Base-by-base conservation (phyloP, 257 asterid species). In the Solanum stenotomum region DNA sequence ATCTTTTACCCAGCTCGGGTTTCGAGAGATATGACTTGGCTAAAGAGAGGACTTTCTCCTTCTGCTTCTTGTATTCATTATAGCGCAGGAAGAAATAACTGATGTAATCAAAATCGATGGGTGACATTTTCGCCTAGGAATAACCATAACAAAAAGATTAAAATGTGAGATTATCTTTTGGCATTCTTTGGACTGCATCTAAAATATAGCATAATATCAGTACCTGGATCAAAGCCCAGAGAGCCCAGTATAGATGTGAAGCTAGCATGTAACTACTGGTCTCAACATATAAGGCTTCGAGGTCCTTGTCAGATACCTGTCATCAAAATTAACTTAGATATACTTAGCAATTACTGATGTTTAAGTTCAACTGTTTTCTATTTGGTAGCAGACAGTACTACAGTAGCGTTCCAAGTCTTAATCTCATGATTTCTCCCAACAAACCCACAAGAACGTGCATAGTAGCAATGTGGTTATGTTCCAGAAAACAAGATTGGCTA, bases 211-310 rank as follows among this genome's bases (percentile, higher is more conserved):
- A 85, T 31, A 83, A 87, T 61, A 79, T 37, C 22, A 23, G 33
- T 87, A 96, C 99, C 99, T 96, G 99, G 92, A 96, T 96, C 86
- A 96, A 91, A 83, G 98, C 98, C 99, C 99, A 96, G 84, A 95
- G 81, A 71, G 96, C 99, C 99, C 98, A 96, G 92, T 90, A 95
- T 87, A 95, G 86, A 92, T 96, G 99, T 83, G 99, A 95, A 63
- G 97, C 97, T 46, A 96, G 89, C 98, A 95, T 95, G 91, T 93
- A 96, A 29, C 89, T 84, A 84, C 89, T 95, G 71, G 98, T 91
- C 95, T 96, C 99, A 29, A 89, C 93, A 67, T 93, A 95, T 38
- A 96, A 93, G 87, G 95, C 94, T 87, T 94, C 94, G 44, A 96
- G 94, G 31, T 93, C 97, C 86, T 90, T 84, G 67, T 91, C 92